Base-by-base conservation (phyloP, 2,329 filamentous ascomycete species). In the Sphaerulina populicola region DNA sequence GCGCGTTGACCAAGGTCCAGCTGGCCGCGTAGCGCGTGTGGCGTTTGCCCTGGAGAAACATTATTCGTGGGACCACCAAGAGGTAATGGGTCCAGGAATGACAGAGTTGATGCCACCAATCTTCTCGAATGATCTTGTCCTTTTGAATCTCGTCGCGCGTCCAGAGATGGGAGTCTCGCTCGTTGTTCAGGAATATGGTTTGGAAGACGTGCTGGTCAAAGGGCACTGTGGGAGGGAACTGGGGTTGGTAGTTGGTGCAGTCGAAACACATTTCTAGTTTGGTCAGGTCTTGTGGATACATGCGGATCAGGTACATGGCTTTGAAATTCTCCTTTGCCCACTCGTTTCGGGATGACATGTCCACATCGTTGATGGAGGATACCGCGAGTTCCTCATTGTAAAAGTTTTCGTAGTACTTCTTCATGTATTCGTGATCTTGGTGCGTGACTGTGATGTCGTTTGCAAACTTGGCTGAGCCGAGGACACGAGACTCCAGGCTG, bases 361-460 rank as follows among this genome's bases (percentile, higher is more conserved):
- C 69, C 12, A 65, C 59, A 35, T 65, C 66, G 27, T 72, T 72
- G 38, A 75, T 66, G 0, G 61, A 59, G 2, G 58, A 52, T 1
- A 74, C 72, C 62, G 66, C 58, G 73, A 72, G 74, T 1, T 76
- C 67, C 0, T 70, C 59, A 54, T 74, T 72, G 68, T 78, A 83
- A 50, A 69, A 70, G 40, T 78, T 83, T 59, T 85, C 81, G 70
- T 87, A 86, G 66, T 86, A 79, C 41, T 75, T 77, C 51, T 78
- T 74, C 72, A 86, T 84, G 69, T 86, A 86, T 9, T 74, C 69
- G 5, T 71, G 68, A 63, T 87, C 83, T 57, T 73, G 77, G 64
- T 86, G 83, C 1, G 83, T 86, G 55, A 86, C 75, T 11, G 83
- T 86, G 49, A 86, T 78, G 64, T 87, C 83, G 70, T 86, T 78